phyloP scores from a whole-genome alignment of 2,329 filamentous ascomycete species.

The Annulohypoxylon truncatum region DNA sequence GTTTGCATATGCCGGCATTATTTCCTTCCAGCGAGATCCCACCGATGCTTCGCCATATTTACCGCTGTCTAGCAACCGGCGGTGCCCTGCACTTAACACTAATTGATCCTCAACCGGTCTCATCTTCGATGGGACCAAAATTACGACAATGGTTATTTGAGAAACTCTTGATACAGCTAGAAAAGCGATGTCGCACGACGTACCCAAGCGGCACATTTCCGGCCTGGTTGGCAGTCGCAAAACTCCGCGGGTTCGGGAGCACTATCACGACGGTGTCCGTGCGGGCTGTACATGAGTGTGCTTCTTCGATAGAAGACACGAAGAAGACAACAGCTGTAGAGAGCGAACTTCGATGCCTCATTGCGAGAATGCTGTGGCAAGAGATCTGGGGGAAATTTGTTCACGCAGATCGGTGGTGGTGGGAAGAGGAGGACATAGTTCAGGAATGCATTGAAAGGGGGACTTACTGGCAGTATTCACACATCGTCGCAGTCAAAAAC shows the following conservation, averaged over 20 bases:
- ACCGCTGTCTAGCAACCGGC: constrained; percentile 64
- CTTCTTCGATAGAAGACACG: constrained; percentile 30
- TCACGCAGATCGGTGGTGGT: constrained; percentile 67
- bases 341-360: constrained; percentile 62
- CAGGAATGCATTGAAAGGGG: constrained; percentile 65
- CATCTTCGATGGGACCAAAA: constrained; percentile 65
- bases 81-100: constrained; percentile 70
- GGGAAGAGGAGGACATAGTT: constrained; percentile 67
- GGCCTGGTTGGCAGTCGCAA: constrained; percentile 67
- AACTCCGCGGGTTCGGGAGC: constrained; percentile 61
- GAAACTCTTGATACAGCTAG: constrained; percentile 69
- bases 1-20: constrained; percentile 66
- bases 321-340: constrained; percentile 52
- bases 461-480: constrained; percentile 69
- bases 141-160: constrained; percentile 72
- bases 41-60: constrained; percentile 65
- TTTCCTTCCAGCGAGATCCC: constrained; percentile 69
- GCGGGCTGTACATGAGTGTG: constrained; percentile 55
- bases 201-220: constrained; percentile 70
- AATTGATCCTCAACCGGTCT: constrained; percentile 70
- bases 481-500: constrained; percentile 67
- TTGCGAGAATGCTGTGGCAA: constrained; percentile 69
- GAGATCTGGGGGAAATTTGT: constrained; percentile 69
- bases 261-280: constrained; percentile 62
- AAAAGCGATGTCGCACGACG: constrained; percentile 67